These are phyloP conservation scores for Cladosporium austrohemisphaericum DNA, from an alignment of 2,329 filamentous ascomycete species.

Conservation along the genomic window DNA sequence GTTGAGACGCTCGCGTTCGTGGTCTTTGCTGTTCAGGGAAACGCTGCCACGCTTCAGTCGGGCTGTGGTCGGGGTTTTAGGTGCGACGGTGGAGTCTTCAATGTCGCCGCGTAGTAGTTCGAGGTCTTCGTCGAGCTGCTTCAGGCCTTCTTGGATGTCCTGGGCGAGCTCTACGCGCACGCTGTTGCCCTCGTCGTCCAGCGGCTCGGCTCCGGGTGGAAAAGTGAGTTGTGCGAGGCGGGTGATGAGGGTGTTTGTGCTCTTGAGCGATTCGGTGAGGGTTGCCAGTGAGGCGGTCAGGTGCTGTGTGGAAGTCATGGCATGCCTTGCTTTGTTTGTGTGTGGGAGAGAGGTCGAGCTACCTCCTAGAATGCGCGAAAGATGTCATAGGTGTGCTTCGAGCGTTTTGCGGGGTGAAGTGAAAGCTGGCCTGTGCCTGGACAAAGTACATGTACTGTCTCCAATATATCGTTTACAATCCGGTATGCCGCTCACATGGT, in stretches of 20 bases:
- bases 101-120: slow-evolving; percentile 77
- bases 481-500: too few species aligned
- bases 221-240: slow-evolving; percentile 58
- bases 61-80: slow-evolving; percentile 25
- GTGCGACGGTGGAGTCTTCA: slow-evolving; percentile 58
- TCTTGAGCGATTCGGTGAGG: slow-evolving; percentile 52
- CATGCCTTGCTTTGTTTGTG: slow-evolving; percentile 8
- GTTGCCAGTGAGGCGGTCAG: slow-evolving; percentile 25
- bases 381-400: slow-evolving; percentile 5
- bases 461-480: too few species aligned
- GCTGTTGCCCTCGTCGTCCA: slow-evolving; percentile 49
- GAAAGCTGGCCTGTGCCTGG: slow-evolving; percentile 7
- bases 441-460: neutral
- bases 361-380: neutral
- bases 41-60: slow-evolving; percentile 48
- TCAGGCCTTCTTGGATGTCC: slow-evolving; percentile 75
- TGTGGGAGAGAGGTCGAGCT: slow-evolving; percentile 6
- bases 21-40: slow-evolving; percentile 50
- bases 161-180: slow-evolving; percentile 67
- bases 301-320: slow-evolving; percentile 24
- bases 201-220: slow-evolving; percentile 59
- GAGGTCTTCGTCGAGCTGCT: slow-evolving; percentile 77
- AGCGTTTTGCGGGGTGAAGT: slow-evolving; percentile 10
- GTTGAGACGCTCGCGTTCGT: slow-evolving; percentile 62
- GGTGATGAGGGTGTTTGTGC: slow-evolving; percentile 53